Evolutionary conservation across 371 early-diverging fungal genomes (phyloP), one percentile per base, ranked within the genome.

Genomic region (Syncephalastrum contaminatum): DNA sequence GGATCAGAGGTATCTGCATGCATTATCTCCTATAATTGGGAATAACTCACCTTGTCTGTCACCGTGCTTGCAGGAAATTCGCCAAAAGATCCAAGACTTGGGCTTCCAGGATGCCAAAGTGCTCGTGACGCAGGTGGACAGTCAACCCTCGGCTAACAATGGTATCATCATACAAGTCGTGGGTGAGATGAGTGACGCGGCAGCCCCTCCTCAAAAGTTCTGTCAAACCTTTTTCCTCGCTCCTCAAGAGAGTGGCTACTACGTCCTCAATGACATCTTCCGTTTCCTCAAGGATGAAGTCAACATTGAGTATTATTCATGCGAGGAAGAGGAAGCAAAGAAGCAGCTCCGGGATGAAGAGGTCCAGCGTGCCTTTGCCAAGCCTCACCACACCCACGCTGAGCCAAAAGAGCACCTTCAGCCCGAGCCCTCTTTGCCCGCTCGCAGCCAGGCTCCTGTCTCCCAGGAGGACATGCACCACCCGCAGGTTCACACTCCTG

Each of bases 161-260:
- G 88, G 90, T 60, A 89, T 96, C 62, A 68, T 95, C 25, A 82
- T 95, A 48, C 92, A 93, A 69, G 94, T 94, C 39, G 63, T 95
- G n/a, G 97, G 97, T 43, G 90, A 92, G 65, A 88, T 95, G 85
- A 83, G 88, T 60, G 91, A 90, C 78, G 80, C 77, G 51, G 85
- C 80, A 45, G 82, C 72, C 49, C 66, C 87, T n/a, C 78, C 88
- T 16, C 88, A 87, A 72, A 89, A 89, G 69, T 96, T 95, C 62
- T 82, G 82, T 21, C 95, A 96, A 70, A 92, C 95, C 27, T 95
- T 96, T 71, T 87, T 93, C 64, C 75, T 96, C 42, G 93, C 92
- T 24, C 86, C 83, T 59, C 91, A 93, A 69, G 87, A 88, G 30
- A 83, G 83, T 53, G 94, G 95, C 20, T 96, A 89, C 80, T 94